A percentile compares a stretch with the other conserved stretches of the same genome.
Evolutionary conservation across 169 alveolate species (phyloP).

Genomic region (Plasmodium cynomolgi): DNA sequence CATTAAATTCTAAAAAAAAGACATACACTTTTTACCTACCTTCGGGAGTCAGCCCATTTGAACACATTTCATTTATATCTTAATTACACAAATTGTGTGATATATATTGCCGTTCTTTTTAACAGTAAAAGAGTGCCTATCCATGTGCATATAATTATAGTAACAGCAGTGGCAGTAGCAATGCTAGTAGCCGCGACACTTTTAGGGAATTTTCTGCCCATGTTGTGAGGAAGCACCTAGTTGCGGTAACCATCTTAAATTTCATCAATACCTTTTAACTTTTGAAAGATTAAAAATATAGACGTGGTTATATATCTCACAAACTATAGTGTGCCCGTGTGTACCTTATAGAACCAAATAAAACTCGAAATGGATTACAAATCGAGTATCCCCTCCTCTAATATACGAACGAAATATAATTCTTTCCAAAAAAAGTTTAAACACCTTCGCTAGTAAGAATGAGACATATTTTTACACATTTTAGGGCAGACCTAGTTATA

Average conservation of each 20-base stretch:
- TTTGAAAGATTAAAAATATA: background rate
- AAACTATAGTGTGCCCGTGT: background rate
- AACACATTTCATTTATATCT: background rate
- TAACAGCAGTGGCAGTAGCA: background rate
- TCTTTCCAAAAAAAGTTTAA: background rate
- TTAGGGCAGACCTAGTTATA: background rate
- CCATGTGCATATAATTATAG: background rate
- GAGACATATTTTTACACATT: background rate
- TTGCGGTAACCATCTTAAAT: background rate
- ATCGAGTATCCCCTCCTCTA: background rate
- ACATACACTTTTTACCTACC: background rate
- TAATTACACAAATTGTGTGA: background rate
- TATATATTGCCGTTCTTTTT: background rate
- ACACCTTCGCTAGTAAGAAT: background rate
- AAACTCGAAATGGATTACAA: background rate
- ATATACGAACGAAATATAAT: background rate
- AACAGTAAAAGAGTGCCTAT: background rate
- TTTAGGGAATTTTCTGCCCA: background rate
- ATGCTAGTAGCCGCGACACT: background rate
- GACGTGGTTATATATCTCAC: background rate
- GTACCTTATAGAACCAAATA: background rate
- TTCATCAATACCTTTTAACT: background rate
- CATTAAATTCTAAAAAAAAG: background rate
- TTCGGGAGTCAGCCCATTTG: background rate
- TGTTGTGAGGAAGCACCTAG: background rate